Base-by-base conservation (phyloP, 805 yeast species). In the Tetrapisispora iriomotensis region DNA sequence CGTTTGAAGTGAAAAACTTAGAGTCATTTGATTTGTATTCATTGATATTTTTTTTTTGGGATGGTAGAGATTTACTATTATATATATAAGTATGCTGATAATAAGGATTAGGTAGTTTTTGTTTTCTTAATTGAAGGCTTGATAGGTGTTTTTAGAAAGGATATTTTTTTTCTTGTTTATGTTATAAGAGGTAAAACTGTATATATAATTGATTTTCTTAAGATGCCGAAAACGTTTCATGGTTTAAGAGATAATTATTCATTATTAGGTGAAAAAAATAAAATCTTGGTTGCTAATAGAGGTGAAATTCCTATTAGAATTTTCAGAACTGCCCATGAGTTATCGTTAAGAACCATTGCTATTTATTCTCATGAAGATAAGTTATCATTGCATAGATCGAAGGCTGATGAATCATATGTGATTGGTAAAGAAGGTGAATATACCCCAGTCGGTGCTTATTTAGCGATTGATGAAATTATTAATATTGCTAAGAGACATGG, bases 321-420 rank as follows among this genome's bases (percentile, higher is more conserved):
- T 61, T 90, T 90, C 67, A 77, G 98, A 67, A 81, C 96, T 27
- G 98, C 98, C 45, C 98, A 92, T 66, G 98, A 90, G 65, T 71
- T 90, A 56, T 82, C 95, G 18, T 85, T 92, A 95, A 87, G 84
- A 57, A 88, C 98, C 0, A 96, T 92, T 30, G 98, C 97, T 34
- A 82, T 90, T 58, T 90, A 87, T 64, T 87, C 96, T 26, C 94
- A 90, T 61, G 96, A 92, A 66, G 98, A 90, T 63, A 71, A 95
- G 46, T 71, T 90, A 54, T 82, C 95, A 10, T 85, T 87, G 88
- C 97, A 92, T 67, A 73, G 96, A 56, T 70, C 90, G 59, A 92
- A 86, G 66, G 92, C 95, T 12, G 95, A 86, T 60, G 95, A 86
- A 66, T 83, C 94, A 26, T 90, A 88, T 55, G 92, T 79, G 44